Conservation (phyloP, 345 rosid genomes). For the Lepidium africanum region DNA sequence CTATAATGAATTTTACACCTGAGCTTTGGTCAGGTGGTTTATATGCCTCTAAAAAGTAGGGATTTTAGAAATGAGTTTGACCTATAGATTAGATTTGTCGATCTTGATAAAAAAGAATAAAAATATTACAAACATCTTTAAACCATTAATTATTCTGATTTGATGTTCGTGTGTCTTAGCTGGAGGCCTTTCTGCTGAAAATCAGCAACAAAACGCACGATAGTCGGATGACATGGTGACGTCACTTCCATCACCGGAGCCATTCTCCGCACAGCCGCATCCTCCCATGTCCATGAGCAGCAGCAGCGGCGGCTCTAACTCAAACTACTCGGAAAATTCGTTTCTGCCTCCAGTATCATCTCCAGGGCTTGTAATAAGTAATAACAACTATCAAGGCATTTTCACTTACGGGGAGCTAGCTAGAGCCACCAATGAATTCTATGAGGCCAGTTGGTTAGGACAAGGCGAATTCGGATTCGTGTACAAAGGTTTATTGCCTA, state of each 20-base stretch:
- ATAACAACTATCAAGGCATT: slow-evolving; percentile 40
- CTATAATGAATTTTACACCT: too few relatives aligned
- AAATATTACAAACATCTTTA: too few relatives aligned
- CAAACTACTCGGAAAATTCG: slow-evolving; percentile 52
- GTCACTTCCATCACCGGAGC: too few relatives aligned
- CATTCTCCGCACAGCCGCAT: too few relatives aligned
- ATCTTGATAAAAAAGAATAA: too few relatives aligned
- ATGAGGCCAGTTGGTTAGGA: slow-evolving; percentile 53
- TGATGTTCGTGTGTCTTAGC: slow-evolving; percentile 23
- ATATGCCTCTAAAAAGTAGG: too few relatives aligned
- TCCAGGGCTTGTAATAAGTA: slow-evolving; percentile 41
- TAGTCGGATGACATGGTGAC: slow-evolving; percentile 27
- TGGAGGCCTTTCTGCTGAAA: slow-evolving; percentile 42
- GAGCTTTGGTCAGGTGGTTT: too few relatives aligned
- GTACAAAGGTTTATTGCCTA: slow-evolving; percentile 47
- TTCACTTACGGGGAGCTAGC: slow-evolving; percentile 47
- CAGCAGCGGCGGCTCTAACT: slow-evolving; percentile 39
- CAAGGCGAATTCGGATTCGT: slow-evolving; percentile 70
- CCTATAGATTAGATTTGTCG: too few relatives aligned
- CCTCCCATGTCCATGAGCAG: slow-evolving; percentile 38
- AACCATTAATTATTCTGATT: neutral
- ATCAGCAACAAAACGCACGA: slow-evolving; percentile 51
- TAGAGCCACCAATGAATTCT: slow-evolving; percentile 59
- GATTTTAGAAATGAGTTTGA: too few relatives aligned
- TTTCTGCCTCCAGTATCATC: slow-evolving; percentile 39